Conservation (phyloP, 2,329 filamentous ascomycete species). For the Aspergillus carbonarius region DNA sequence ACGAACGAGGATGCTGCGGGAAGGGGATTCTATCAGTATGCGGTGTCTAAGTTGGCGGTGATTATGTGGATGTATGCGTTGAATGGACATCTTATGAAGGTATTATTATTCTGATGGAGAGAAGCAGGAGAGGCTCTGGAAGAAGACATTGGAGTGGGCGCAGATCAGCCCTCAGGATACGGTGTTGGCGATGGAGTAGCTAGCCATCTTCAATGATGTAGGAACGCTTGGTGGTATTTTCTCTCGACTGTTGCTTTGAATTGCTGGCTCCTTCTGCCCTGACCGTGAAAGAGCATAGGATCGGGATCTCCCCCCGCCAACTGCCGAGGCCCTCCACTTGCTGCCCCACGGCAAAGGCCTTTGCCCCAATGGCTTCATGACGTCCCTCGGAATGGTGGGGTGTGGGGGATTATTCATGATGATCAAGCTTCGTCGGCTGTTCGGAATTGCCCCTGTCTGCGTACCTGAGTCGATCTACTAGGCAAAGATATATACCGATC, state of each 20-base stretch:
- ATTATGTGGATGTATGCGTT: slow-evolving; percentile 15
- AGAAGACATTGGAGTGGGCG: slow-evolving; percentile 12
- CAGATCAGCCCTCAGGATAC: not conserved
- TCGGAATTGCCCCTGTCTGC: not conserved
- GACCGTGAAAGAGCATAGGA: not conserved
- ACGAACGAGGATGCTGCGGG: not conserved
- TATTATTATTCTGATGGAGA: slow-evolving; percentile 1
- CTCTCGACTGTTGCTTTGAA: not conserved
- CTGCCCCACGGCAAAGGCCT: slow-evolving; percentile 20
- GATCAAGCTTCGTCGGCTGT: slow-evolving; percentile 18
- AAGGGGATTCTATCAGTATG: slow-evolving; percentile 9
- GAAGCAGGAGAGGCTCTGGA: slow-evolving; percentile 9
- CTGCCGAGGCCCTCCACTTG: slow-evolving; percentile 10
- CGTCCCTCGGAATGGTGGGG: slow-evolving; percentile 17
- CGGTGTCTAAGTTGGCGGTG: slow-evolving; percentile 5
- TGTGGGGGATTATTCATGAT: slow-evolving; percentile 28
- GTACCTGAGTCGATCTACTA: not conserved
- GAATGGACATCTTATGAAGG: slow-evolving; percentile 4
- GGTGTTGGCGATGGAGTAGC: not conserved
- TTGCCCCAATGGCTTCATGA: slow-evolving; percentile 18
- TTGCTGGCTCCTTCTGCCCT: not conserved
- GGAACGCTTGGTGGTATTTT: not conserved
- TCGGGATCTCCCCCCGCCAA: not conserved
- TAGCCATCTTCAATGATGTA: too few relatives aligned
- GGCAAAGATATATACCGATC: not conserved